Conservation (phyloP, 1,284 basidiomycete genomes). For the Spongiforma sp. region DNA sequence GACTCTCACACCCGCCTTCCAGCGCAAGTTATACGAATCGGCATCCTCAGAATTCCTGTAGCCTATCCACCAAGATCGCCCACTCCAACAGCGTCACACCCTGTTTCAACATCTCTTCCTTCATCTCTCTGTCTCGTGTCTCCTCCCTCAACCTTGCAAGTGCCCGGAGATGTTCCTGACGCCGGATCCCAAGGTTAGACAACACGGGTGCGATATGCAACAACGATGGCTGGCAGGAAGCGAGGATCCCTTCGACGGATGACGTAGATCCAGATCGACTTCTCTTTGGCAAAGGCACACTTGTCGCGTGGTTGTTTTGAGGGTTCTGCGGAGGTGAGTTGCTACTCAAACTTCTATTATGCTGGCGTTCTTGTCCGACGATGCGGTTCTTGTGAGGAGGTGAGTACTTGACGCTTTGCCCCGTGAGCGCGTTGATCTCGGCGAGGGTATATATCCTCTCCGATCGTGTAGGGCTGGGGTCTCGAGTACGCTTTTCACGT, state of each 20-base stretch:
- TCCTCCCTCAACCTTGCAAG: slow-evolving; percentile 62
- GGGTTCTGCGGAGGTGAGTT: slow-evolving; percentile 25
- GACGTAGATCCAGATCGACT: slow-evolving; percentile 39
- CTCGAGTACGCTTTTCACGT: slow-evolving; percentile 22
- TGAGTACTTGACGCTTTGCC: slow-evolving; percentile 28
- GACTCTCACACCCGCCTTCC: no score
- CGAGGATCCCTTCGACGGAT: slow-evolving; percentile 54
- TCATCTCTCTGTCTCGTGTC: slow-evolving; percentile 68
- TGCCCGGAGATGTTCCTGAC: slow-evolving; percentile 63
- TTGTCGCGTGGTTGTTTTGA: slow-evolving; percentile 19
- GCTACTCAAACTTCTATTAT: slow-evolving; percentile 22
- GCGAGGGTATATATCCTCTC: slow-evolving; percentile 41
- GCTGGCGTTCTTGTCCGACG: slow-evolving; percentile 12
- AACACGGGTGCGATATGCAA: slow-evolving; percentile 62
- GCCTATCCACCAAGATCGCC: slow-evolving; percentile 73
- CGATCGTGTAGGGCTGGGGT: slow-evolving; percentile 36
- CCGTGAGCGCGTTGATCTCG: slow-evolving; percentile 38
- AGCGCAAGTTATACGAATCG: no score
- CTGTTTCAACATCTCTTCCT: slow-evolving; percentile 64
- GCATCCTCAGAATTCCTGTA: slow-evolving; percentile 29
- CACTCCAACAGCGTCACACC: slow-evolving; percentile 75
- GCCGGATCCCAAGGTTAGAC: slow-evolving; percentile 58
- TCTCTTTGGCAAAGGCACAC: slow-evolving; percentile 17
- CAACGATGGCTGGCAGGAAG: slow-evolving; percentile 62
- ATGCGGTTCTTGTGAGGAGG: slow-evolving; percentile 24